These are phyloP conservation scores for Backusella parvicylindrica DNA, from an alignment of 192 early-diverging fungal genomes.

Conservation along the genomic window DNA sequence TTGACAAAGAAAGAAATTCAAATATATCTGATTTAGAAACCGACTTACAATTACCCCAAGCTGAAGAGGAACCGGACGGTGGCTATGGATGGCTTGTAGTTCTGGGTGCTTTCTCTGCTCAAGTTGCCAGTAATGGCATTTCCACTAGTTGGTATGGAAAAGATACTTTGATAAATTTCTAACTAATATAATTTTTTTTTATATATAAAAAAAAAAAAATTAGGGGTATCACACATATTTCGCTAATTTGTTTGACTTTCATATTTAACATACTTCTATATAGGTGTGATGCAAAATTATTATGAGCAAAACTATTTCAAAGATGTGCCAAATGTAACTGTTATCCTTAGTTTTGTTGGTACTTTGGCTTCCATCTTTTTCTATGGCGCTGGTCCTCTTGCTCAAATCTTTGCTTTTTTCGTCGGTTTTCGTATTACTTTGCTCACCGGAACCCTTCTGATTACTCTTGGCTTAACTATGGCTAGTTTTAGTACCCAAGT, in stretches of 20 bases:
- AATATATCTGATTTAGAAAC: neutral
- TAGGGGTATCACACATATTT: neutral
- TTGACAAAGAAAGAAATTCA: neutral
- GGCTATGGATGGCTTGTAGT: conserved; percentile 39
- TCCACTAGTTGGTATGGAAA: conserved; percentile 1
- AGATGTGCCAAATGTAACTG: conserved; percentile 1
- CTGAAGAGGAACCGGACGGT: conserved; percentile 15
- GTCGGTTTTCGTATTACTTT: conserved; percentile 3
- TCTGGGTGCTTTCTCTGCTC: conserved; percentile 35
- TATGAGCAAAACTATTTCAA: conserved; percentile 21
- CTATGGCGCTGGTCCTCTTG: conserved; percentile 11
- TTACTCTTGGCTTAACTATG: conserved; percentile 10
- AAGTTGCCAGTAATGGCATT: conserved; percentile 7
- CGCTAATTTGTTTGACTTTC: neutral
- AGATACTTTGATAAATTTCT: too few relatives aligned
- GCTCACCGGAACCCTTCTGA: neutral
- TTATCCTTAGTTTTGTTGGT: conserved; percentile 24
- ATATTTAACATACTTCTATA: neutral
- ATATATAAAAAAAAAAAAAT: too few relatives aligned
- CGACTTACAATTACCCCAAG: neutral
- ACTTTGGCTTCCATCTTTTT: conserved; percentile 1
- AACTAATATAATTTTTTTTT: too few relatives aligned
- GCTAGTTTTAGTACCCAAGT: conserved; percentile 25
- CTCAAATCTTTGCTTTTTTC: conserved; percentile 5
- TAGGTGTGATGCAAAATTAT: conserved; percentile 34